Evolutionary conservation across 2,329 filamentous ascomycete species (phyloP).

Genomic region (Fusarium metavorans): DNA sequence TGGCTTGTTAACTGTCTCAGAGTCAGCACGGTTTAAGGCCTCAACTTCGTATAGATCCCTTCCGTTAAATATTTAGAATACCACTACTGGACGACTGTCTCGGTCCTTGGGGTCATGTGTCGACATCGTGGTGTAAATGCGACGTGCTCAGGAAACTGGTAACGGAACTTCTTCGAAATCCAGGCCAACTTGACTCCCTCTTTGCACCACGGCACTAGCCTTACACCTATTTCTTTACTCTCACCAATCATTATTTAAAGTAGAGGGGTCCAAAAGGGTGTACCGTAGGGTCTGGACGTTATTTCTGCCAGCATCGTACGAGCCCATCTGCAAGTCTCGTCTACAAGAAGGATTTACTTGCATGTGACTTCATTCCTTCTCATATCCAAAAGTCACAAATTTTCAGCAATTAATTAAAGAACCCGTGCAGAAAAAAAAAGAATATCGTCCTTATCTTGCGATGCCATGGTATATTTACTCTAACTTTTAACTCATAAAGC

Average conservation of each 20-base stretch:
- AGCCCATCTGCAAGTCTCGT: background rate
- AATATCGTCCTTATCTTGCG: background rate
- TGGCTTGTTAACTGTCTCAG: background rate
- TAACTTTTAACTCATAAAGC: background rate
- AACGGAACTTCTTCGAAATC: background rate
- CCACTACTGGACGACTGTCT: background rate
- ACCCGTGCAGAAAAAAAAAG: background rate
- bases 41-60: background rate
- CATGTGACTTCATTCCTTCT: background rate
- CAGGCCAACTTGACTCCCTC: background rate
- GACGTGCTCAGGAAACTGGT: background rate
- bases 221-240: background rate
- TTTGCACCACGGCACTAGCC: rapidly evolving
- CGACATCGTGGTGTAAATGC: background rate
- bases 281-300: no score
- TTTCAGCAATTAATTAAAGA: background rate
- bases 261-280: background rate
- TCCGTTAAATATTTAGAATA: background rate
- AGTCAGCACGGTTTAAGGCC: background rate
- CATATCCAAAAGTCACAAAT: background rate
- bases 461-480: background rate
- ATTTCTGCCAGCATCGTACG: background rate
- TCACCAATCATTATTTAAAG: background rate
- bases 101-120: background rate
- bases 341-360: background rate